Base-by-base conservation (phyloP, 164 flowering plant species). In the Amborella trichopoda region DNA sequence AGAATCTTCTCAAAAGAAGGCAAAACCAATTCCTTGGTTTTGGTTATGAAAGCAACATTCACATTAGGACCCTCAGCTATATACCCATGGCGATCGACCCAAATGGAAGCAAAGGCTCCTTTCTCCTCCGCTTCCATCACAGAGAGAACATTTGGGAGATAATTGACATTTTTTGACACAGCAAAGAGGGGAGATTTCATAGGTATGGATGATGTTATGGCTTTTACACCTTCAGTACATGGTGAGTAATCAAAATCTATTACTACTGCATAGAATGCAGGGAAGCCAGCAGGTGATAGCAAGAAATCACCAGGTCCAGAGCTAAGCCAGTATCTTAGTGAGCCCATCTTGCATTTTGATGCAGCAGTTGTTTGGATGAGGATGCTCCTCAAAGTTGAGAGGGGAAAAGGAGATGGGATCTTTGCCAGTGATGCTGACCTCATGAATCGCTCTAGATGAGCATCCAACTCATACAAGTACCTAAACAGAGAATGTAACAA, bases 61-160 rank as follows among this genome's bases (percentile, higher is more conserved):
- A 81, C 74, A 51, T 88, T 81, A 19, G 96, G 94, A 26, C 96
- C 96, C 63, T 88, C 96, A 2, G 96, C 94, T 26, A 83, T 53
- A 40, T 68, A 77, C 0, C 96, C 96, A 44, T 77, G 68, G 6
- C 79, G 86, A 54, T 88, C 94, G 27, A 88, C 66, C 96, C 96
- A 88, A 0, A 88, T 79, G 5, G 96, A 76, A 10, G 85, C 81
- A 52, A 50, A 71, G 6, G 82, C 88, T 49, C 81, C 96, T 49
- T 70, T 53, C 26, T 79, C 91, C 58, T 88, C 94, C 16, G 96
- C 96, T 58, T 83, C 94, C 80, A 88, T 71, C 56, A 49, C 49
- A 1, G 91, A 41, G 6, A 83, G 81, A 37, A 73, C 88, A 53
- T 88, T 83, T 21, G 96, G 96, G 20, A 88, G 83, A 61, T 88